Evolutionary conservation across 495 filamentous ascomycete species (phyloP).

Genomic region (Aspergillus diversus): DNA sequence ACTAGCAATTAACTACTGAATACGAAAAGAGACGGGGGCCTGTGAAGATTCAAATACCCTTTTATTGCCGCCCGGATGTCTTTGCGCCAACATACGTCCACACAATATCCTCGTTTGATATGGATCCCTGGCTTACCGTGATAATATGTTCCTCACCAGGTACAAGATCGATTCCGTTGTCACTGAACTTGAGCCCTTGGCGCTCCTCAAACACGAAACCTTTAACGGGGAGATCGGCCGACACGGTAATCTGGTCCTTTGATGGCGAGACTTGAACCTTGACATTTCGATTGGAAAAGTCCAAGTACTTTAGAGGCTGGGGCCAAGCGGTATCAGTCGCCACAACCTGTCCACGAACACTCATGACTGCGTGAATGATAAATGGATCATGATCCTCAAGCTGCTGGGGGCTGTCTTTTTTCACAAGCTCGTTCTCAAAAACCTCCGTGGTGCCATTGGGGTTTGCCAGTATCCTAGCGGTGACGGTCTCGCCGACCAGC

Average conservation of each 20-base stretch:
- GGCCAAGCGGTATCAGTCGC: constrained; percentile 17
- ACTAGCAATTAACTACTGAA: not conserved
- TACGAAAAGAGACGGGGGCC: not conserved
- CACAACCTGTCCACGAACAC: not conserved
- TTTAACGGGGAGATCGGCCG: constrained; percentile 10
- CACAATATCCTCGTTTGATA: not conserved
- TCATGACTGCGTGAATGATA: constrained; percentile 12
- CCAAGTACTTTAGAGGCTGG: constrained; percentile 19
- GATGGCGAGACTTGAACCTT: constrained; percentile 1
- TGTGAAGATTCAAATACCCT: not conserved
- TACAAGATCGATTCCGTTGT: constrained; percentile 20
- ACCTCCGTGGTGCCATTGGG: constrained; percentile 15
- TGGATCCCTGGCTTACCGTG: not conserved
- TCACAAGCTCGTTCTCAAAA: not conserved
- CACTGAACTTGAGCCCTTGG: constrained; percentile 9
- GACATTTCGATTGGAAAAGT: constrained; percentile 9
- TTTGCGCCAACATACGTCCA: constrained; percentile 8
- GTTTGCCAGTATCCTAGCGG: not conserved
- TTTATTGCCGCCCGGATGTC: not conserved
- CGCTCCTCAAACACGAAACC: constrained; percentile 20
- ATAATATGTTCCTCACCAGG: constrained; percentile 13
- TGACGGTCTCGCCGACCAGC: not conserved
- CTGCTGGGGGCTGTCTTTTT: not conserved
- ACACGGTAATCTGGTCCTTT: constrained; percentile 6
- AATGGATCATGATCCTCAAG: constrained; percentile 2